These are phyloP conservation scores for Cutaneotrichosporon mucoides DNA, from an alignment of 1,284 basidiomycete species.

Conservation along the genomic window DNA sequence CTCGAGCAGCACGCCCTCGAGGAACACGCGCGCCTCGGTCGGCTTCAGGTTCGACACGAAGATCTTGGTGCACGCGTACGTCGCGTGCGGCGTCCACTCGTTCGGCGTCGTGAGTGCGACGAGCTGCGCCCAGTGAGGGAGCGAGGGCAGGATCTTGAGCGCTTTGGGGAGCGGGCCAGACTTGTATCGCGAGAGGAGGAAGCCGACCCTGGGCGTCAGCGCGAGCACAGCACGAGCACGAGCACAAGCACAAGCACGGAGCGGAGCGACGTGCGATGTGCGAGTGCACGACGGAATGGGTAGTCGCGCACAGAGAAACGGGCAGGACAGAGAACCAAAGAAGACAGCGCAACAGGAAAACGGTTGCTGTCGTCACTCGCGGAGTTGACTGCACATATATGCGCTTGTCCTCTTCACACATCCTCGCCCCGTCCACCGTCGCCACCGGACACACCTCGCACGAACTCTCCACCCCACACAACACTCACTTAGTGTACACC, in stretches of 20 bases:
- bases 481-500: slow-evolving; percentile 81
- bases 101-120: slow-evolving; percentile 91
- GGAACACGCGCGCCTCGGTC: slow-evolving; percentile 84
- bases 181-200: slow-evolving; percentile 84
- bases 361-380: too few species aligned
- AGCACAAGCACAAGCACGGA: too few species aligned
- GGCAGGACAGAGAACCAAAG: too few species aligned
- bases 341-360: too few species aligned
- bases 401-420: too few species aligned
- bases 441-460: too few species aligned
- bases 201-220: slow-evolving; percentile 63
- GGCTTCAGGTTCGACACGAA: slow-evolving; percentile 98
- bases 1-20: slow-evolving; percentile 87
- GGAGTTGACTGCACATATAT: too few species aligned
- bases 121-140: slow-evolving; percentile 93
- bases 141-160: slow-evolving; percentile 96
- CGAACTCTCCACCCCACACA: too few species aligned
- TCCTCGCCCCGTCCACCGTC: too few species aligned
- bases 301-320: too few species aligned
- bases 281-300: too few species aligned
- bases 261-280: too few species aligned
- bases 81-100: slow-evolving; percentile 93
- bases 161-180: slow-evolving; percentile 94
- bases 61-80: slow-evolving; percentile 87
- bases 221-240: background rate